Evolutionary conservation across 1,139 yeast species (phyloP).

Genomic region (Blastobotrys apis): DNA sequence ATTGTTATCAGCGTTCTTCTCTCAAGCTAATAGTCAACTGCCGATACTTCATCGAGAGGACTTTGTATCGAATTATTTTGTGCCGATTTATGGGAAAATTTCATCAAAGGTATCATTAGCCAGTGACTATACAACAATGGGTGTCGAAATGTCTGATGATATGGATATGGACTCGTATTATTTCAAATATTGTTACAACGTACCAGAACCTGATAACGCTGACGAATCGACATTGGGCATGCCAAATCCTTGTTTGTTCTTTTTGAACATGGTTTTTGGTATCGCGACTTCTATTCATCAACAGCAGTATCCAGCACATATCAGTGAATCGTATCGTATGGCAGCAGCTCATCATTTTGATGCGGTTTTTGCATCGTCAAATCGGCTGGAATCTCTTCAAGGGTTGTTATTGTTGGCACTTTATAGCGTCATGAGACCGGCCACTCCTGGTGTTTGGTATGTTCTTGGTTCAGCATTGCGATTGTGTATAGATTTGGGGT

Average conservation of each 20-base stretch:
- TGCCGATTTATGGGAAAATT: conserved; percentile 72
- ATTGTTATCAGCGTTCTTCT: conserved; percentile 63
- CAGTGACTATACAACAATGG: conserved; percentile 53
- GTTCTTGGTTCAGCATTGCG: conserved; percentile 76
- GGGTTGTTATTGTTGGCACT: conserved; percentile 64
- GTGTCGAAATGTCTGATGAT: conserved; percentile 28
- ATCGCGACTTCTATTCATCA: conserved; percentile 74
- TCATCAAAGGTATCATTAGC: conserved; percentile 56
- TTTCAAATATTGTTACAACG: conserved; percentile 28
- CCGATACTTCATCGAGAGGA: conserved; percentile 80
- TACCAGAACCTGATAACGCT: conserved; percentile 13
- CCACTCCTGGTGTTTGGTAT: conserved; percentile 89
- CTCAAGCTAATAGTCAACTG: conserved; percentile 75
- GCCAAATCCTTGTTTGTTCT: conserved; percentile 42
- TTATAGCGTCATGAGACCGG: conserved; percentile 52
- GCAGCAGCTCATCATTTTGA: conserved; percentile 65
- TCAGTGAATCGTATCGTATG: conserved; percentile 66
- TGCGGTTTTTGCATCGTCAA: conserved; percentile 52
- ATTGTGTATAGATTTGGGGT: conserved; percentile 75
- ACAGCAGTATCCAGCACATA: conserved; percentile 60
- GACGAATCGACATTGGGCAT: conserved; percentile 15
- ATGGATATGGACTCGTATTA: conserved; percentile 47
- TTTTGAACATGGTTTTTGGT: conserved; percentile 72
- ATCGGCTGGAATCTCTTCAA: conserved; percentile 67
- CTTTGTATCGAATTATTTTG: conserved; percentile 60